Conservation (phyloP, 306 rosid species). For the Glycyrrhiza uralensis region DNA sequence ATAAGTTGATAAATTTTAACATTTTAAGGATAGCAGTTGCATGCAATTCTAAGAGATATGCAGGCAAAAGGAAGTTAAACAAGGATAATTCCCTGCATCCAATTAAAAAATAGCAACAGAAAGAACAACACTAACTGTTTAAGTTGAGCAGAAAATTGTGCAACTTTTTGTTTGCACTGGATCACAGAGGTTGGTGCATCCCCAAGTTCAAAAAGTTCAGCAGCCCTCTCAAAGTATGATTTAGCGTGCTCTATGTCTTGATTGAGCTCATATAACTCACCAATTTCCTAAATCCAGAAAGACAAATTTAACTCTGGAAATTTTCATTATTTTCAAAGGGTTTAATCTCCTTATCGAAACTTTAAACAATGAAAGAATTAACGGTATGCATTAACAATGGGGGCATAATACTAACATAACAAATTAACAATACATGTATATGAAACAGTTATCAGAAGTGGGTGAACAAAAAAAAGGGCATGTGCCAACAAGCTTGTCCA, state of each 20-base stretch:
- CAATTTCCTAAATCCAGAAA: slow-evolving; percentile 45
- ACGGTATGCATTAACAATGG: not conserved
- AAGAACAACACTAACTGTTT: slow-evolving; percentile 40
- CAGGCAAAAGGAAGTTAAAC: not conserved
- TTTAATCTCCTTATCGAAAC: slow-evolving; percentile 3
- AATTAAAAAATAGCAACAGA: not conserved
- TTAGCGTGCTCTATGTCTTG: slow-evolving; percentile 38
- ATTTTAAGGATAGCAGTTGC: not conserved
- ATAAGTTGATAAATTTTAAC: not conserved
- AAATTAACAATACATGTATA: not conserved
- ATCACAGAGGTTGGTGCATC: slow-evolving; percentile 43
- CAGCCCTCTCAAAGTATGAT: slow-evolving; percentile 44
- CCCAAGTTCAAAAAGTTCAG: slow-evolving; percentile 37
- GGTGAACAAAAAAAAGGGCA: not conserved
- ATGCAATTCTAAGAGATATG: slow-evolving; percentile 16
- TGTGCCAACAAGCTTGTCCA: not conserved
- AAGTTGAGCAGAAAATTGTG: slow-evolving; percentile 53
- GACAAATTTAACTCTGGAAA: slow-evolving; percentile 8
- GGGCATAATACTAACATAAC: not conserved
- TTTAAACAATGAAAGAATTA: not conserved
- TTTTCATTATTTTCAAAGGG: not conserved
- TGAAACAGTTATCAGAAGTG: not conserved
- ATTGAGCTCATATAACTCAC: slow-evolving; percentile 39
- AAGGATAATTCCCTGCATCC: not conserved
- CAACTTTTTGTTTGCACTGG: slow-evolving; percentile 55